These are phyloP conservation scores for Boletus rubescentipes DNA, from an alignment of 768 basidiomycete species.

Conservation along the genomic window DNA sequence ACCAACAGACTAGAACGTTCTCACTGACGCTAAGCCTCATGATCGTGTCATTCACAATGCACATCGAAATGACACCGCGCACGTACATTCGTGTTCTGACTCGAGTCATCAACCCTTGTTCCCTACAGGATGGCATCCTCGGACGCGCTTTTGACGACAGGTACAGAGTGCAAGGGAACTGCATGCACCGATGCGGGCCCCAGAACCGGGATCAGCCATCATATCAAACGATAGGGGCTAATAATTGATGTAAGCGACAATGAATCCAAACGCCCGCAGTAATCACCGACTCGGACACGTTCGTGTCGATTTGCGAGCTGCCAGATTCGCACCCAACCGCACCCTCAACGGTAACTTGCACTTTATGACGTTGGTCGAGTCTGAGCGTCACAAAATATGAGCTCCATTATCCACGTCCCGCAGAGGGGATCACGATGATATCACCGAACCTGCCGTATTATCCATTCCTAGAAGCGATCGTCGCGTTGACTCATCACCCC, in stretches of 20 bases:
- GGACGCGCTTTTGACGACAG: neutral
- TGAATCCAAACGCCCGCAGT: neutral
- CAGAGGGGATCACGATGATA: too few relatives aligned
- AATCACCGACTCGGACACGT: neutral
- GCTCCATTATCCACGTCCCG: too few relatives aligned
- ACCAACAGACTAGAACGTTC: neutral
- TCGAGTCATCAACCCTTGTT: neutral
- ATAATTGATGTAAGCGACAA: too few relatives aligned
- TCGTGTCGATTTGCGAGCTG: too few relatives aligned
- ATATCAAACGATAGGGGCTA: neutral
- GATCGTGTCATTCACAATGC: neutral
- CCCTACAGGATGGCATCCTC: neutral
- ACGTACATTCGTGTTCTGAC: neutral
- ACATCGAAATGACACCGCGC: neutral
- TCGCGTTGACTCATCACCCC: too few relatives aligned
- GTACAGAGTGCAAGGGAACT: neutral
- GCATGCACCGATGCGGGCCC: neutral
- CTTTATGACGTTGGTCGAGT: too few relatives aligned
- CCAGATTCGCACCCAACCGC: too few relatives aligned
- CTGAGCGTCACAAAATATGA: too few relatives aligned
- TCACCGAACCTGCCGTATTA: too few relatives aligned
- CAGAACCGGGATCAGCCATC: neutral
- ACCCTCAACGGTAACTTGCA: too few relatives aligned
- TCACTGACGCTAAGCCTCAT: conserved; percentile 1
- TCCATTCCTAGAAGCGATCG: too few relatives aligned